phyloP scores from a whole-genome alignment of 2,329 filamentous ascomycete genomes.

The Epichloe gansuensis region DNA sequence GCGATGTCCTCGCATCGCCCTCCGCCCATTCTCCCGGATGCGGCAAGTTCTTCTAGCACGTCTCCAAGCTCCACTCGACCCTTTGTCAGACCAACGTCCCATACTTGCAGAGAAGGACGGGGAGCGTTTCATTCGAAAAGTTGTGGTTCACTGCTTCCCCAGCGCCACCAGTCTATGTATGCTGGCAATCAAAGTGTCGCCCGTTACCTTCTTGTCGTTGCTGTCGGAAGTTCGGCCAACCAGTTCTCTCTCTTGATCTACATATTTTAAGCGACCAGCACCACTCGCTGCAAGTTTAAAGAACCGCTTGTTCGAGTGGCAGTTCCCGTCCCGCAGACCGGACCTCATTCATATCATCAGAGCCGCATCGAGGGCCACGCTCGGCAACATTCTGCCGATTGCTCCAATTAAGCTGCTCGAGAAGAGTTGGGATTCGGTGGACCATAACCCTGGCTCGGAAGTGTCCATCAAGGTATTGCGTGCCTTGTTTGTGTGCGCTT shows the following conservation, averaged over 20 bases:
- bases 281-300: too few species aligned
- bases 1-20: background rate
- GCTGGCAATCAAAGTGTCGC: too few species aligned
- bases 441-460: background rate
- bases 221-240: background rate
- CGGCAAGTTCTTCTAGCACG: too few species aligned
- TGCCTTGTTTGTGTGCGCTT: background rate
- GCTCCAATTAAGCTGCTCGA: background rate
- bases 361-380: background rate
- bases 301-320: too few species aligned
- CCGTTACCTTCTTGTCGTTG: too few species aligned
- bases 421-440: background rate
- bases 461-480: background rate
- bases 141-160: too few species aligned
- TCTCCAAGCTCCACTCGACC: too few species aligned
- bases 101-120: too few species aligned
- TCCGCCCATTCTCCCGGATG: background rate
- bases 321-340: too few species aligned
- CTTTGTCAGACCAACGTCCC: too few species aligned
- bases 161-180: too few species aligned
- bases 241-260: background rate
- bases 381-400: constrained; percentile 2
- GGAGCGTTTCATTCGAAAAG: too few species aligned
- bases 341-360: background rate
- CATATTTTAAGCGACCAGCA: background rate